A percentile compares a stretch with the other conserved stretches of the same genome.
Evolutionary conservation across 202 grass and related monocot species (phyloP).

Genomic region (Miscanthus sacchariflorus): DNA sequence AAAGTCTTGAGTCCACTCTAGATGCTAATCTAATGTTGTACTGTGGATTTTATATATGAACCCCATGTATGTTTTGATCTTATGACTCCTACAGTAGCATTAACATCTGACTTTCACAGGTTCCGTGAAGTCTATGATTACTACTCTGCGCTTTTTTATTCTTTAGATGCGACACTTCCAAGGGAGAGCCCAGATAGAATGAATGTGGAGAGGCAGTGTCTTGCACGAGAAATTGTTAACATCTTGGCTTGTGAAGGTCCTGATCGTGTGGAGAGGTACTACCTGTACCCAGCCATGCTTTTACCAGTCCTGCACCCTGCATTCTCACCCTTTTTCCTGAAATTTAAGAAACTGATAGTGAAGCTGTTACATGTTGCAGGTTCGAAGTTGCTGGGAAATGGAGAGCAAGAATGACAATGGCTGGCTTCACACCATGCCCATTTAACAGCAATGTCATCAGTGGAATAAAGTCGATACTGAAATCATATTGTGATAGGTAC

Average conservation of each 20-base stretch:
- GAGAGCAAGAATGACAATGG: slow-evolving; percentile 96
- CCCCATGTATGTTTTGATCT: background rate
- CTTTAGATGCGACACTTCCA: slow-evolving; percentile 93
- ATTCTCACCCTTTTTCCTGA: background rate
- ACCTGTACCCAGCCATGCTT: background rate
- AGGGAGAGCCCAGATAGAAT: slow-evolving; percentile 89
- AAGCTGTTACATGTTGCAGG: slow-evolving; percentile 56
- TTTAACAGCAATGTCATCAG: slow-evolving; percentile 70
- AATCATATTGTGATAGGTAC: slow-evolving; percentile 82
- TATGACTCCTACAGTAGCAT: background rate
- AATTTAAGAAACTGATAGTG: slow-evolving; percentile 13
- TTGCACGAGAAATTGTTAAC: slow-evolving; percentile 97
- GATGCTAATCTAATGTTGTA: slow-evolving; percentile 2
- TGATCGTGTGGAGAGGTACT: slow-evolving; percentile 97
- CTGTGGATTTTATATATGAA: background rate
- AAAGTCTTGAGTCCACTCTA: background rate
- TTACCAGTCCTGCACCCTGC: slow-evolving; percentile 17
- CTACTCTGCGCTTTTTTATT: slow-evolving; percentile 90
- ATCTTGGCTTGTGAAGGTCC: slow-evolving; percentile 94
- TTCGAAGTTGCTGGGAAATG: slow-evolving; percentile 97
- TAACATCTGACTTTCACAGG: slow-evolving; percentile 50
- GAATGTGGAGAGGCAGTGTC: slow-evolving; percentile 96
- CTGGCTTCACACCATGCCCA: slow-evolving; percentile 70
- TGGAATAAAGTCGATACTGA: slow-evolving; percentile 68
- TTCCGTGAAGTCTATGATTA: slow-evolving; percentile 95